Evolutionary conservation across 805 yeast genomes (phyloP), one percentile per base, ranked within the genome.

Genomic region (Saccharomyces mikatae): DNA sequence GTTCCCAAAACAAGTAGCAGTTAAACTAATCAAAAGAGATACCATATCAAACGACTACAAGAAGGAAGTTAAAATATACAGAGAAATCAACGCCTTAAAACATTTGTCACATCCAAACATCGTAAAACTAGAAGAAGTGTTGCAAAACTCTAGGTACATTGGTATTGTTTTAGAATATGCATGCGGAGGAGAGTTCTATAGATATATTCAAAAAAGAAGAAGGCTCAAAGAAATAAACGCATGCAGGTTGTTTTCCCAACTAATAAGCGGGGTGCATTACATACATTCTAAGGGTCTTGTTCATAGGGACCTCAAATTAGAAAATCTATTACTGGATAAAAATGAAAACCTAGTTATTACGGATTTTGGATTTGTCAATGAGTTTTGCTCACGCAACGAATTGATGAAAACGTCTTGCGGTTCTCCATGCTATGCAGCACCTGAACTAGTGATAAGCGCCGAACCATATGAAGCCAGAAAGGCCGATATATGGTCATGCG

Each of bases 341-440:
- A 88, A 88, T 72, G 87, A 86, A 65, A 89, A 89, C 70, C 81
- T 90, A 57, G 79, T 91, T 51, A 89, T 90, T 53, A 85, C 96
- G 17, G 97, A 90, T 72, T 90, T 90, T 70, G 97, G 97, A 0
- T 94, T 94, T 72, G 99, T 95, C 44, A 94, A 94, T 70, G 85
- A 92, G 31, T 91, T 73, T 59, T 64, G 65, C 53, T 60, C 66
- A 0, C 80, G 77, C 21, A 79, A 79, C 59, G 97, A 89, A 68
- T 74, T 89, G 48, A 94, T 92, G 98, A 84, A 83, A 67, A 94
- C 99, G 1, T 82, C 91, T 48, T 92, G 99, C 70, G 99, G 99
- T 1, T 89, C 96, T 5, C 99, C 99, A 1, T 92, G 99, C 69
- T 92, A 92, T 71, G 99, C 99, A 0, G 99, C 99, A 1, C 99